phyloP scores from a whole-genome alignment of 345 rosid species.

The Syzygium aromaticum region DNA sequence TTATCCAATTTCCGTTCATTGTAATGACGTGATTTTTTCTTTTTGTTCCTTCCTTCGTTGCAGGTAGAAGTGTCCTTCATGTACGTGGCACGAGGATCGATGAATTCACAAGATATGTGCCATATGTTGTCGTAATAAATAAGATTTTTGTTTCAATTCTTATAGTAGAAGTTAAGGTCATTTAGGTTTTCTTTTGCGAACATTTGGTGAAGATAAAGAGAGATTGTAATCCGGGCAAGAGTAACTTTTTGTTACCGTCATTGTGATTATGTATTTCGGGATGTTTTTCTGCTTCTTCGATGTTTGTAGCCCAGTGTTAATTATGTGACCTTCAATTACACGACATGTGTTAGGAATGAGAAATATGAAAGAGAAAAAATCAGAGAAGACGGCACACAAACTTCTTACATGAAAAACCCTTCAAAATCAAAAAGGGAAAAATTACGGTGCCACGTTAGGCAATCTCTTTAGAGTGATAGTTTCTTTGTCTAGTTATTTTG shows the following conservation, averaged over 20 bases:
- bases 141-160: neutral
- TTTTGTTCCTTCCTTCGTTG: neutral
- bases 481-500: neutral
- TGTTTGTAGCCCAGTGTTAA: neutral
- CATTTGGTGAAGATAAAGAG: neutral
- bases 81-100: neutral
- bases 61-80: neutral
- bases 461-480: neutral
- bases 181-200: neutral
- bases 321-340: neutral
- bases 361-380: neutral
- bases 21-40: neutral
- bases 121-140: neutral
- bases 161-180: neutral
- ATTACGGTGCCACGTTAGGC: fast-evolving
- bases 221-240: neutral
- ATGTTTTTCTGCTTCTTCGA: neutral
- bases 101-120: neutral
- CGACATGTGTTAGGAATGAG: neutral
- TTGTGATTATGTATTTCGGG: neutral
- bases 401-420: neutral
- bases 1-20: neutral
- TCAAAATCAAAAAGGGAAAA: neutral
- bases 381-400: neutral
- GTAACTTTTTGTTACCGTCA: neutral